These are phyloP conservation scores for Arabidopsis suecica DNA, from an alignment of 345 rosid genomes.

Conservation along the genomic window DNA sequence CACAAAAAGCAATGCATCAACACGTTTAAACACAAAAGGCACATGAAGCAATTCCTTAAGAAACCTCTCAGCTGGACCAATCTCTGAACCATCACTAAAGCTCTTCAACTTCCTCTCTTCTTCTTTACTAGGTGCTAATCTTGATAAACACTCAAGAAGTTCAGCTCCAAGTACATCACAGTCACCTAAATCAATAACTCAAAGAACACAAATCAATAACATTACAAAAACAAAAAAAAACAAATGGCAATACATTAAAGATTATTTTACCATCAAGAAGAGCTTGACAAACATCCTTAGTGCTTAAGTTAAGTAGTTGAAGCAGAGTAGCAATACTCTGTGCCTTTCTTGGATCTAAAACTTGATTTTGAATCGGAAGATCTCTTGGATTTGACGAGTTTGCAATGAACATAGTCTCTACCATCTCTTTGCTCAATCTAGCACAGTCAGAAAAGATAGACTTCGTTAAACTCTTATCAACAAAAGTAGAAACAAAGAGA, in stretches of 20 bases:
- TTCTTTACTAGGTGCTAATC: constrained; percentile 84
- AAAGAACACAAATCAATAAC: neutral
- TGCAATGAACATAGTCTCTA: constrained; percentile 77
- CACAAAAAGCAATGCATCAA: constrained; percentile 70
- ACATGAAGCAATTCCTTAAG: constrained; percentile 76
- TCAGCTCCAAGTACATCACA: constrained; percentile 80
- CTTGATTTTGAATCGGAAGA: constrained; percentile 57
- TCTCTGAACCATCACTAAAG: constrained; percentile 62
- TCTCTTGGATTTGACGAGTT: constrained; percentile 58
- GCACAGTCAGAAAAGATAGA: constrained; percentile 31
- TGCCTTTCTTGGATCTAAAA: constrained; percentile 84
- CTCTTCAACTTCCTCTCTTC: constrained; percentile 77
- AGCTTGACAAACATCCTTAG: constrained; percentile 92
- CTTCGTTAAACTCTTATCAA: constrained; percentile 16
- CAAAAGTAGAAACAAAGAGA: neutral
- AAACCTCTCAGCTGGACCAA: constrained; percentile 79
- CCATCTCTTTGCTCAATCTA: constrained; percentile 95
- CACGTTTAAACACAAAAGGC: constrained; percentile 81
- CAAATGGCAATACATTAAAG: neutral
- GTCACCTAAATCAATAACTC: constrained; percentile 57
- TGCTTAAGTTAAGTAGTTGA: constrained; percentile 71
- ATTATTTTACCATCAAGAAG: constrained; percentile 74
- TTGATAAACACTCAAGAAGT: constrained; percentile 78
- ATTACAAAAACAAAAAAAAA: neutral
- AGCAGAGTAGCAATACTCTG: constrained; percentile 88